Percentiles rank a stretch among this genome's conserved stretches.
phyloP scores from a whole-genome alignment of 306 rosid species.

The Neltuma alba region DNA sequence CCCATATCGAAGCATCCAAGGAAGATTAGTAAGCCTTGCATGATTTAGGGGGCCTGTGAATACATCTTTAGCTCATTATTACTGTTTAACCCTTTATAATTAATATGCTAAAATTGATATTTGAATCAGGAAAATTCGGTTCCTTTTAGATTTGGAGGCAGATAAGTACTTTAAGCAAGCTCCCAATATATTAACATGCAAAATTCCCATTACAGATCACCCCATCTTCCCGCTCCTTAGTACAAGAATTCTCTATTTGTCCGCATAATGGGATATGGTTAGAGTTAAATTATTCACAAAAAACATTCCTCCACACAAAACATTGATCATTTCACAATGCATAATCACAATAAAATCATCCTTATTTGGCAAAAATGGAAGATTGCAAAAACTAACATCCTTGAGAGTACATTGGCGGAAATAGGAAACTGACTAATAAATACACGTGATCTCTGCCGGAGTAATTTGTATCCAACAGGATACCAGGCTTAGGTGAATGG shows the following conservation, averaged over 20 bases:
- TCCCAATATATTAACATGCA: slow-evolving; percentile 18
- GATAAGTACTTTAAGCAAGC: slow-evolving; percentile 14
- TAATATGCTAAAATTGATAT: too few species aligned
- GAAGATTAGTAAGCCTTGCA: not conserved
- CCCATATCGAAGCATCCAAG: not conserved
- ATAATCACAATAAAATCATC: not conserved
- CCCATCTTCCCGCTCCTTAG: not conserved
- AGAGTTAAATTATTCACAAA: not conserved
- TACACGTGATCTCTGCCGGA: not conserved
- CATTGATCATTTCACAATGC: too few species aligned
- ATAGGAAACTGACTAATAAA: not conserved
- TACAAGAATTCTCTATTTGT: not conserved
- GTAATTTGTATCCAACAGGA: not conserved
- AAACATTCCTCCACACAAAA: not conserved
- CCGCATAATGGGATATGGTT: not conserved
- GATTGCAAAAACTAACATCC: not conserved
- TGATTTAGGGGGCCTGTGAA: not conserved
- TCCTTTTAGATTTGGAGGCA: not conserved
- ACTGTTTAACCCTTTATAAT: too few species aligned
- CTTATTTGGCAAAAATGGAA: not conserved
- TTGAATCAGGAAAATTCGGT: not conserved
- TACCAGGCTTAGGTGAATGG: not conserved
- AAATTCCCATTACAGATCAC: slow-evolving; percentile 10
- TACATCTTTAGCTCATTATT: not conserved
- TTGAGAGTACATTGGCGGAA: not conserved